Evolutionary conservation across 805 yeast genomes (phyloP), one percentile per base, ranked within the genome.

Genomic region (Ogataea sp.): DNA sequence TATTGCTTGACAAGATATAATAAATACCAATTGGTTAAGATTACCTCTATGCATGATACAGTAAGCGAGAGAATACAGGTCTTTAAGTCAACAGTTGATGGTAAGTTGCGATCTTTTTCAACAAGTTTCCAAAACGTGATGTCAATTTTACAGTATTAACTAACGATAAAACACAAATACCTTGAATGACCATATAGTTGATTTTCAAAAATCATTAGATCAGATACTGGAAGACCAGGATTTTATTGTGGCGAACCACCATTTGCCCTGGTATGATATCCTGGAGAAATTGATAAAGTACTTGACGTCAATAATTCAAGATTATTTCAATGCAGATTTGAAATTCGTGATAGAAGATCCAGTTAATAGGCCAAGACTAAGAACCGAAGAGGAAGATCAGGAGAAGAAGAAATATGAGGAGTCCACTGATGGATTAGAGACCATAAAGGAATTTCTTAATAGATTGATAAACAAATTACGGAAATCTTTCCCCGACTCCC

Each of bases 401-500:
- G n/a, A n/a, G n/a, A n/a, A n/a, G n/a, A n/a, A n/a, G n/a, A n/a
- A n/a, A n/a, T n/a, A n/a, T n/a, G n/a, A n/a, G n/a, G n/a, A n/a
- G n/a, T n/a, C n/a, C n/a, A n/a, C n/a, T n/a, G n/a, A n/a, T n/a
- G n/a, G n/a, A n/a, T n/a, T n/a, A 10, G 52, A 51, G 31, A 34
- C 50, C 0, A 44, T 56, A 4, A 34, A 38, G 6, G 39, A 41
- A 13, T 41, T 49, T 25, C 36, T 47, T 6, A 28, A 39, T 6
- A 39, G 53, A 28, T 31, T 51, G 11, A 33, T 28, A 6, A 9
- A 18, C 1, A 43, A 41, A 27, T 34, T 54, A 16, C n/a, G 20
- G 7, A 25, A 34, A 2, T 39, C 41, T n/a, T 57, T 56, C 29
- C 15, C 29, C 0, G 36, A 36, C 2, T 51, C 59, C 1, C 63